Evolutionary conservation across 2,329 filamentous ascomycete species (phyloP).

Genomic region (Xylariaceae sp.): DNA sequence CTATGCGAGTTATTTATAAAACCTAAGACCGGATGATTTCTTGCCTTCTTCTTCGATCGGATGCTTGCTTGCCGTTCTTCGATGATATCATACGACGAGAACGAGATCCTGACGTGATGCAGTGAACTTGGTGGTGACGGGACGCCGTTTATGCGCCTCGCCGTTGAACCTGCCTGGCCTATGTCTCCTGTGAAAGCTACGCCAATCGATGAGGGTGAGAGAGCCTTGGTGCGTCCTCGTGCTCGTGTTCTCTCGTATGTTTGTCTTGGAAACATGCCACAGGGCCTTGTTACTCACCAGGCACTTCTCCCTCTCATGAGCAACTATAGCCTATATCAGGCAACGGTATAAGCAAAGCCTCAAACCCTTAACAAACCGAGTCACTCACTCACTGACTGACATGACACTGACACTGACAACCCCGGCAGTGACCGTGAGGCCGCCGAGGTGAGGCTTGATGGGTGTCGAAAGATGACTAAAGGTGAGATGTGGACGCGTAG

Average conservation of each 20-base stretch:
- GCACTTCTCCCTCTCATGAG: background rate
- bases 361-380: no score
- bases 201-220: slow-evolving; percentile 2
- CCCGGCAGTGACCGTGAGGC: no score
- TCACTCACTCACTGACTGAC: no score
- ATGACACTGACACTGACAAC: no score
- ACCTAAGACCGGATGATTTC: background rate
- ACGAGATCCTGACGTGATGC: slow-evolving; percentile 9
- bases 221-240: slow-evolving; percentile 2
- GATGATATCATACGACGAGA: slow-evolving; percentile 32
- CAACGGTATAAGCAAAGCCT: background rate
- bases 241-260: slow-evolving; percentile 2
- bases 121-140: slow-evolving; percentile 16
- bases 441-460: slow-evolving; percentile 1
- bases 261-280: slow-evolving; percentile 19
- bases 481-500: slow-evolving; percentile 17
- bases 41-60: background rate
- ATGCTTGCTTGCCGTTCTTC: slow-evolving; percentile 2
- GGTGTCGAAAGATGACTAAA: slow-evolving; percentile 5
- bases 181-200: slow-evolving; percentile 6
- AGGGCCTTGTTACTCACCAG: background rate
- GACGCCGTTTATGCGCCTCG: slow-evolving; percentile 22
- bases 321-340: background rate
- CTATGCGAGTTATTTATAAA: slow-evolving; percentile 23
- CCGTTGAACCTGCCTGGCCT: slow-evolving; percentile 16